These are phyloP conservation scores for Geopyxis carbonaria DNA, from an alignment of 495 filamentous ascomycete genomes.

Conservation along the genomic window DNA sequence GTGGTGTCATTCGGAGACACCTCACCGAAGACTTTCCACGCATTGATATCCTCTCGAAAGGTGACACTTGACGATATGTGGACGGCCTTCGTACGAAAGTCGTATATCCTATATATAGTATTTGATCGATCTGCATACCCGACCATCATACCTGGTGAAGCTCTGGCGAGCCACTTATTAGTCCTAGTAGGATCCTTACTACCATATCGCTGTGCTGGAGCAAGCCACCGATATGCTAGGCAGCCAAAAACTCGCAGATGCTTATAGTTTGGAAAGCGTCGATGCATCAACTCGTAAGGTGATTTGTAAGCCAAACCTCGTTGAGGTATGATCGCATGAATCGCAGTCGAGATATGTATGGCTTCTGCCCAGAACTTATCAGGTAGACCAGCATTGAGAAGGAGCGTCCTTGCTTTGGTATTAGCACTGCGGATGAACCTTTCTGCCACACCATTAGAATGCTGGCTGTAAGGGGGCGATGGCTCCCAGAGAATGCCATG, in stretches of 20 bases:
- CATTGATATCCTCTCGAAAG: no score
- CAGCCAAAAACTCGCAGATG: conserved; percentile 3
- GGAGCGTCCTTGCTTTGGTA: not conserved
- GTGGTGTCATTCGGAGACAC: no score
- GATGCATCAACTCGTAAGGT: not conserved
- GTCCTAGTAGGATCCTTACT: no score
- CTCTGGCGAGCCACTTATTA: no score
- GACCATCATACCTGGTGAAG: no score
- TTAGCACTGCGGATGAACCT: not conserved
- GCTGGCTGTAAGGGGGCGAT: not conserved
- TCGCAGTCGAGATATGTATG: not conserved
- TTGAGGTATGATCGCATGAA: not conserved
- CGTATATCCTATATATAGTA: no score
- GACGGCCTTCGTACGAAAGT: no score
- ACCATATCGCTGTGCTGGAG: no score
- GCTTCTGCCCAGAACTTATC: not conserved
- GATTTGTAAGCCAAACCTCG: not conserved
- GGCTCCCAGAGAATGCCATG: not conserved
- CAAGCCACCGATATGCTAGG: conserved; percentile 2
- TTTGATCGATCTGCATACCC: no score
- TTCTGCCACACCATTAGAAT: conserved; percentile 3
- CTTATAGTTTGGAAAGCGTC: not conserved
- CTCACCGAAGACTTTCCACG: no score
- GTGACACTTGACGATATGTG: no score
- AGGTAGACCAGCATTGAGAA: conserved; percentile 1